Evolutionary conservation across 1,284 basidiomycete genomes (phyloP), one percentile per base, ranked within the genome.

Genomic region (Sphagnurus paluster): DNA sequence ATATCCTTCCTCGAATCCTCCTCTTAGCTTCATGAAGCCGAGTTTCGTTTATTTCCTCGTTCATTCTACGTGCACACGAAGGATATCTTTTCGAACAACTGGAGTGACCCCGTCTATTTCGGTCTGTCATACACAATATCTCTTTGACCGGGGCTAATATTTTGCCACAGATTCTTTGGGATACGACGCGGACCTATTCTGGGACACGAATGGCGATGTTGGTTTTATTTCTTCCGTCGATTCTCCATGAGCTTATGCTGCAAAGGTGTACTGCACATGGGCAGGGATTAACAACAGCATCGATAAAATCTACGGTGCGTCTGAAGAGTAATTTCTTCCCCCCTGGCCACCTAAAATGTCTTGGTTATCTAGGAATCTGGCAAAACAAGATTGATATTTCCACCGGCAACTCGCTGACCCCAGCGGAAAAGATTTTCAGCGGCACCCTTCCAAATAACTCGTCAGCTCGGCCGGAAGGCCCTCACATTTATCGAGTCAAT

Each of bases 21-120:
- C 26, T 16, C 20, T 41, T 13, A 30, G 16, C 20, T 38, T n/a
- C n/a, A n/a, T 45, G 13, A 26, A 67, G 65, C 60, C n/a, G 69
- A 70, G 51, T 50, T 69, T 14, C 57, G 67, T 19, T 55, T 68
- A 17, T 69, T 70, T 45, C 68, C 68, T 21, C 58, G 69, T 16
- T 67, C 67, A 4, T 70, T 70, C 53, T 71, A 61, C 42, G 66
- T 73, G n/a, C 68, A 59, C 8, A 72, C 70, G 1, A 59, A 59
- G 10, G 62, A 74, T 47, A 69, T 72, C 7, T 71, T 70, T 43
- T 64, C 68, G 0, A 64, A 67, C 38, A 50, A 61, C n/a, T 74
- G 72, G 72, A 73, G 70, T 44, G 70, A 72, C 48, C 72, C 71
- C 3, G 49, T 71, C 6, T 72, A 72, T 48, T 71, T 74, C 46